phyloP scores from a whole-genome alignment of 1,284 basidiomycete genomes.

The Peniophora sp. region DNA sequence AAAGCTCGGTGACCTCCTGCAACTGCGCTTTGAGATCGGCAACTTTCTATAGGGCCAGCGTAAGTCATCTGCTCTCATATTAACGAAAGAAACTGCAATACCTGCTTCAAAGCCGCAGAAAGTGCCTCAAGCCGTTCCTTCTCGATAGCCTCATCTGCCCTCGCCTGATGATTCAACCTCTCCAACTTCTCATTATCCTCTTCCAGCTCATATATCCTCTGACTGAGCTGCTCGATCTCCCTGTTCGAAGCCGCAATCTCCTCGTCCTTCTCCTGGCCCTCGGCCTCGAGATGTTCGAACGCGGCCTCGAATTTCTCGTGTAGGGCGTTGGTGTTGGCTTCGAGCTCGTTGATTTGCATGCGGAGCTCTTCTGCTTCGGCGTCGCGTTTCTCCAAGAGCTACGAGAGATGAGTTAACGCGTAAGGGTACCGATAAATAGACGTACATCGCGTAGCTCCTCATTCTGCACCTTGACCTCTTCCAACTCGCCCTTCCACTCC shows the following conservation, averaged over 20 bases:
- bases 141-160: conserved; percentile 63
- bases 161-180: conserved; percentile 41
- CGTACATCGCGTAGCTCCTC: conserved; percentile 72
- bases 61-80: conserved; percentile 1
- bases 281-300: conserved; percentile 63
- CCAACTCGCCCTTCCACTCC: conserved; percentile 73
- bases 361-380: conserved; percentile 68
- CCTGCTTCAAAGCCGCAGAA: conserved; percentile 73
- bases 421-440: conserved; percentile 9
- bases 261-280: conserved; percentile 62
- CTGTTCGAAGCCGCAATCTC: conserved; percentile 62
- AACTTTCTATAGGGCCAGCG: conserved; percentile 47
- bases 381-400: conserved; percentile 72
- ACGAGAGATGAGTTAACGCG: conserved; percentile 5
- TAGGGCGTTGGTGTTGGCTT: conserved; percentile 60
- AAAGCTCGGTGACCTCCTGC: conserved; percentile 50
- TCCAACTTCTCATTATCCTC: conserved; percentile 47
- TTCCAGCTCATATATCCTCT: conserved; percentile 52
- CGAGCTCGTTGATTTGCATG: conserved; percentile 63
- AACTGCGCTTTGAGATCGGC: conserved; percentile 51
- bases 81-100: conserved; percentile 20
- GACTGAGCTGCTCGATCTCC: conserved; percentile 68
- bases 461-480: conserved; percentile 60
- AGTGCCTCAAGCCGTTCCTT: conserved; percentile 68
- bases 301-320: conserved; percentile 69